These are phyloP conservation scores for Verbena officinalis DNA, from an alignment of 257 asterid genomes.

Conservation along the genomic window DNA sequence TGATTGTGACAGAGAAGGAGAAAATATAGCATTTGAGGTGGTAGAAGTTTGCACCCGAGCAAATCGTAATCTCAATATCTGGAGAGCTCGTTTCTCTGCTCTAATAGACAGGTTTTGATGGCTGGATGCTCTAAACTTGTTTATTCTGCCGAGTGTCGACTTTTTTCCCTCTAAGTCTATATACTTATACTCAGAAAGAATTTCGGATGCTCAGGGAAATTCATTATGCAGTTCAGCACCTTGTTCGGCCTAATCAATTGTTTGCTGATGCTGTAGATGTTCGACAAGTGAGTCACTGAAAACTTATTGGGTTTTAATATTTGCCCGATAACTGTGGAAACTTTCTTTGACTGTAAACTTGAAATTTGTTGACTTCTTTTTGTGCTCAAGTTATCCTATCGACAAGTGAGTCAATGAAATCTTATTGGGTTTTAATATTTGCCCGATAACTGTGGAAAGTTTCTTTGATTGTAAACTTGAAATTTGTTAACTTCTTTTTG, in stretches of 20 bases:
- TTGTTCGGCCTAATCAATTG: constrained; percentile 79
- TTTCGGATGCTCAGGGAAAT: constrained; percentile 72
- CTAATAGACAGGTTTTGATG: constrained; percentile 72
- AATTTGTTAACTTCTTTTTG: not conserved
- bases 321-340: not conserved
- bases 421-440: constrained; percentile 16
- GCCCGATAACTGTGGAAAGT: not conserved
- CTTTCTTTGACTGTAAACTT: constrained; percentile 24
- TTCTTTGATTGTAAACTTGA: constrained; percentile 24
- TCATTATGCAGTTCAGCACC: constrained; percentile 68
- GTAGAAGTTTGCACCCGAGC: constrained; percentile 80
- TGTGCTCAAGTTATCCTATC: too few relatives aligned
- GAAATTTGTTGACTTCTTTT: not conserved
- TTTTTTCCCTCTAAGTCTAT: constrained; percentile 5
- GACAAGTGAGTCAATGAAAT: constrained; percentile 69
- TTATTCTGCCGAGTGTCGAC: constrained; percentile 10
- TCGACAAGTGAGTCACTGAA: constrained; percentile 74
- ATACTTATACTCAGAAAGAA: constrained; percentile 20
- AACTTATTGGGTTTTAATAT: constrained; percentile 15
- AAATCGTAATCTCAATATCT: constrained; percentile 71
- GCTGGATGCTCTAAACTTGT: constrained; percentile 27
- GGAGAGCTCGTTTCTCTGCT: constrained; percentile 98
- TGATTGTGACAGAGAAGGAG: constrained; percentile 98
- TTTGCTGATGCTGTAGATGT: constrained; percentile 94
- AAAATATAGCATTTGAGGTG: constrained; percentile 96